Evolutionary conservation across 441 rosid genomes (phyloP).

Genomic region (Pelargonium australe): DNA sequence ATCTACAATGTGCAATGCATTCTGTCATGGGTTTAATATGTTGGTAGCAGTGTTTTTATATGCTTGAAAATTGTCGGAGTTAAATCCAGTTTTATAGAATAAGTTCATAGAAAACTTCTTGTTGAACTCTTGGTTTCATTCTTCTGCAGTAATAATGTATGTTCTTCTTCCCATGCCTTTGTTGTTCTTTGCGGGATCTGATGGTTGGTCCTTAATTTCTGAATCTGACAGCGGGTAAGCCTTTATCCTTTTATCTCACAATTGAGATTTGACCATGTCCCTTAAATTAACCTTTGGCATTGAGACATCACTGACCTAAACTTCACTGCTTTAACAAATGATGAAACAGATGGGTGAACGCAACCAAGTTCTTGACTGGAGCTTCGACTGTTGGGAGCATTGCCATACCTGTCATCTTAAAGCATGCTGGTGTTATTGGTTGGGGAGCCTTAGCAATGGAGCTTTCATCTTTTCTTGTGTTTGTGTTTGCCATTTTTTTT

Average conservation of each 20-base stretch:
- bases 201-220: constrained; percentile 45
- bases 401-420: constrained; percentile 80
- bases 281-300: neutral
- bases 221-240: constrained; percentile 60
- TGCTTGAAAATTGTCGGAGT: neutral
- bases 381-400: constrained; percentile 88
- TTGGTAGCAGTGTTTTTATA: no score
- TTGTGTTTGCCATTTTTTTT: constrained; percentile 60
- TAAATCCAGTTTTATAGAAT: neutral
- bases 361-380: constrained; percentile 88
- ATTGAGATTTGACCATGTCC: constrained; percentile 1
- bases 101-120: no score
- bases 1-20: no score
- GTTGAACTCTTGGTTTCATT: constrained; percentile 1
- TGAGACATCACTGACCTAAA: neutral
- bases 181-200: constrained; percentile 74
- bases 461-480: constrained; percentile 63
- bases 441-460: constrained; percentile 91
- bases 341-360: constrained; percentile 64
- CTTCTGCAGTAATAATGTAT: constrained; percentile 64
- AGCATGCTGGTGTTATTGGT: constrained; percentile 82
- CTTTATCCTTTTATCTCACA: constrained; percentile 6
- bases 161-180: constrained; percentile 96
- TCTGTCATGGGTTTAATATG: no score
- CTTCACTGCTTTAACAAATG: constrained; percentile 1